phyloP scores from a whole-genome alignment of 495 filamentous ascomycete genomes.

The Cercophora scortea region DNA sequence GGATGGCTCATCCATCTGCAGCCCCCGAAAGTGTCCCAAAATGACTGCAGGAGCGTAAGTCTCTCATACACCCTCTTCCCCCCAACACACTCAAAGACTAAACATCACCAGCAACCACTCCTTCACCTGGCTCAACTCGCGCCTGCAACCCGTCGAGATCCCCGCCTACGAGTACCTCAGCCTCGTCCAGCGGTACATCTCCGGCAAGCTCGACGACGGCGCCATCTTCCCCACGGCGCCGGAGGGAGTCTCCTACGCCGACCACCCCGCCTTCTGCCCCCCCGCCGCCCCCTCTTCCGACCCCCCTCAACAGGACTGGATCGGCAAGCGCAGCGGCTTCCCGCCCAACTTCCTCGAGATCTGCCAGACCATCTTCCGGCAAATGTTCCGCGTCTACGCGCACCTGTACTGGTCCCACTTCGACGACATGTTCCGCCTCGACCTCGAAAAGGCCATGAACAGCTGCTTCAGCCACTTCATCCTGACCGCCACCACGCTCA shows the following conservation, averaged over 20 bases:
- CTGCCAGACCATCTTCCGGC: constrained; percentile 85
- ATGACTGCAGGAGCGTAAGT: constrained; percentile 90
- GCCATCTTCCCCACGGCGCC: constrained; percentile 77
- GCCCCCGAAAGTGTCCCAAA: constrained; percentile 69
- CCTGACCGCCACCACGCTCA: constrained; percentile 77
- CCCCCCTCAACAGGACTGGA: constrained; percentile 46
- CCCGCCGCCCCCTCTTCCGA: constrained; percentile 27
- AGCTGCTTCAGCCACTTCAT: constrained; percentile 93
- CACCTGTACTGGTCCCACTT: constrained; percentile 86
- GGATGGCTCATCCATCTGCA: constrained; percentile 70
- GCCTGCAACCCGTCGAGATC: constrained; percentile 58
- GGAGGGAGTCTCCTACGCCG: constrained; percentile 48
- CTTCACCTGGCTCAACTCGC: constrained; percentile 83
- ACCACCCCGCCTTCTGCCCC: constrained; percentile 47
- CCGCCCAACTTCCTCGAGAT: constrained; percentile 79
- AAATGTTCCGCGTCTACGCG: constrained; percentile 95
- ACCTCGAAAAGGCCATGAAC: constrained; percentile 78
- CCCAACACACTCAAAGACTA: neutral
- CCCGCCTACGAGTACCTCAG: constrained; percentile 81
- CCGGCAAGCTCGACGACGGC: constrained; percentile 79
- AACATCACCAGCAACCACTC: constrained; percentile 56
- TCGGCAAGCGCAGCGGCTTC: constrained; percentile 84
- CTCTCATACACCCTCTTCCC: neutral
- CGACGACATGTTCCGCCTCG: constrained; percentile 73
- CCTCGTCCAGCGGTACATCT: constrained; percentile 91